Percentiles rank a stretch among this genome's conserved stretches.
Evolutionary conservation across 2,329 filamentous ascomycete genomes (phyloP).

Genomic region (Colletotrichum phormii): DNA sequence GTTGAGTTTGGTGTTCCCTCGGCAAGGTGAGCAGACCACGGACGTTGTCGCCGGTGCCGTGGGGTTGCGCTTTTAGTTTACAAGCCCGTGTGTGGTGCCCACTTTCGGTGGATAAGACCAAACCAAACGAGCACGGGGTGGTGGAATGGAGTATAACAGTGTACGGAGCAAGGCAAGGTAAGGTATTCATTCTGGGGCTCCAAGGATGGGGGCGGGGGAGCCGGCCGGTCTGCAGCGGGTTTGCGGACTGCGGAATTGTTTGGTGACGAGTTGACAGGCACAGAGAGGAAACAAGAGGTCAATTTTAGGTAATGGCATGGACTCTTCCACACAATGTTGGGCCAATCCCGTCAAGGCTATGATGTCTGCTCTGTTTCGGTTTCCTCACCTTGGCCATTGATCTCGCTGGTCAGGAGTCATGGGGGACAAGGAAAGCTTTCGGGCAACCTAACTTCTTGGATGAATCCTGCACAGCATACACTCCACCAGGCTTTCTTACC

Average conservation of each 20-base stretch:
- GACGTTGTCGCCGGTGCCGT: slow-evolving; percentile 17
- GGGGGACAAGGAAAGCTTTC: slow-evolving; percentile 8
- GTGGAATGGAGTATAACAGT: background rate
- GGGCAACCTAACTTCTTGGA: slow-evolving; percentile 3
- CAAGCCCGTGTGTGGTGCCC: slow-evolving; percentile 9
- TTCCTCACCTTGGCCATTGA: background rate
- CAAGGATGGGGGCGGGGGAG: slow-evolving; percentile 19
- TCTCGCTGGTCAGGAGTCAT: background rate
- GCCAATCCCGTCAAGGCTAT: slow-evolving; percentile 10
- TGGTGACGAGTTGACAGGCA: background rate
- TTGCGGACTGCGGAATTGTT: background rate
- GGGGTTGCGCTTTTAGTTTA: slow-evolving; percentile 12
- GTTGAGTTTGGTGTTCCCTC: slow-evolving; percentile 11
- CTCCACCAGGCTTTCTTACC: background rate
- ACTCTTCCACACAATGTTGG: background rate
- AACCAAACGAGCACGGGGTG: slow-evolving; percentile 26
- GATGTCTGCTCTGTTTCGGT: slow-evolving; percentile 17
- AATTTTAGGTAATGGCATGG: background rate
- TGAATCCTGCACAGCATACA: background rate
- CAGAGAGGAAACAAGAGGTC: background rate
- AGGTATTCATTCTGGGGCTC: slow-evolving; percentile 25
- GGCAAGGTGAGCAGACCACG: slow-evolving; percentile 4
- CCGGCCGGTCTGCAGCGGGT: background rate
- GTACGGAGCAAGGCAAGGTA: too few relatives aligned
- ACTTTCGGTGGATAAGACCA: slow-evolving; percentile 32